A percentile compares a stretch with the other conserved stretches of the same genome.
phyloP scores from a whole-genome alignment of 2,329 filamentous ascomycete species.

The Trichoderma koningiopsis region DNA sequence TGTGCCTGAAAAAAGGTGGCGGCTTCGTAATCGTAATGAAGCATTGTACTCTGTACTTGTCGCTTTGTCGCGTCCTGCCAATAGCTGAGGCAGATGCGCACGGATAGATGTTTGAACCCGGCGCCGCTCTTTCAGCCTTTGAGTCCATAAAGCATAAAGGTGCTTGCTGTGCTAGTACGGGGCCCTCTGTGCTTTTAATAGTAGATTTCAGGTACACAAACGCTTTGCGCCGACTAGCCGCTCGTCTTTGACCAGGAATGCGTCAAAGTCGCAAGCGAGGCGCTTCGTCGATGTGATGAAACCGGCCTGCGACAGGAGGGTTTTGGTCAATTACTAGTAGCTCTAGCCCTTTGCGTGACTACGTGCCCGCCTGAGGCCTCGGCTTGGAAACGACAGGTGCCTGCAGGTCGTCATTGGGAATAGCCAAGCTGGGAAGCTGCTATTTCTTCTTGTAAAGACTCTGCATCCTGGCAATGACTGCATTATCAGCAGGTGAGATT shows the following conservation, averaged over 20 bases:
- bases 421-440: not conserved
- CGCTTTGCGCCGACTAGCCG: not conserved
- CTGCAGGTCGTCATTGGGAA: not conserved
- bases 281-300: constrained; percentile 20
- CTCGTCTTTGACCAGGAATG: not conserved
- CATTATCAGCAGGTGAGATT: not conserved
- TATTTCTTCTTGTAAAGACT: not conserved
- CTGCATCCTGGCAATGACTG: not conserved
- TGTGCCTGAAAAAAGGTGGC: not conserved
- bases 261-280: not conserved
- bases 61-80: not conserved
- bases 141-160: not conserved
- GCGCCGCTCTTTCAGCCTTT: not conserved
- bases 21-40: constrained; percentile 1
- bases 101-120: not conserved
- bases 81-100: not conserved
- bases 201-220: not conserved
- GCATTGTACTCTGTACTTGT: not conserved
- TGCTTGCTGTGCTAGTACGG: not conserved
- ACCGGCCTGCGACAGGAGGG: constrained; percentile 22
- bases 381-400: not conserved
- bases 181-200: not conserved
- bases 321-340: not conserved
- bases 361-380: not conserved
- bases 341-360: not conserved